phyloP scores from a whole-genome alignment of 2,329 filamentous ascomycete species.

The Zelopaecilomyces penicillatus region DNA sequence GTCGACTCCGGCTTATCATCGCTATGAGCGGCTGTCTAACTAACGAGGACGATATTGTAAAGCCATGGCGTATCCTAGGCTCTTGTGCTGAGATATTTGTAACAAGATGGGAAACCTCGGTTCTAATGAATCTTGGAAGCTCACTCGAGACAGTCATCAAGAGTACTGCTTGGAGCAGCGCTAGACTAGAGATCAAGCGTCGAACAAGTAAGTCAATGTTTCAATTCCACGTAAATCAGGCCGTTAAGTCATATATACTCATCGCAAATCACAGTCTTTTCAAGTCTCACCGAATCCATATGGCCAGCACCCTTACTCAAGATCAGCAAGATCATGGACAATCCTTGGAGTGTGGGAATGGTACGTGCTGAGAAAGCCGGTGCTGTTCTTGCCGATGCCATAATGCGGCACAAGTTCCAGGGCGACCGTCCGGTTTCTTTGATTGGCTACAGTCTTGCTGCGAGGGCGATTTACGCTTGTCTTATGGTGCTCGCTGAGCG shows the following conservation, averaged over 20 bases:
- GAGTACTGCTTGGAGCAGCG: conserved; percentile 70
- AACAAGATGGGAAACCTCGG: conserved; percentile 73
- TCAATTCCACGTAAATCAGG: not conserved
- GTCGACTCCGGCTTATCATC: conserved; percentile 72
- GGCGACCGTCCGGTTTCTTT: conserved; percentile 75
- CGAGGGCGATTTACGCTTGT: conserved; percentile 76
- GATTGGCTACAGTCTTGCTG: conserved; percentile 74
- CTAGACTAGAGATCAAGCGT: conserved; percentile 42
- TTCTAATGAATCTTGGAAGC: conserved; percentile 67
- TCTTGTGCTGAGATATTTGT: conserved; percentile 70
- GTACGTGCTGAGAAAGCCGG: conserved; percentile 66
- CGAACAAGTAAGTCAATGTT: conserved; percentile 34
- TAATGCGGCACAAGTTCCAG: conserved; percentile 68
- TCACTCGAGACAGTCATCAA: conserved; percentile 70
- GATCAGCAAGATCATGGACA: conserved; percentile 68
- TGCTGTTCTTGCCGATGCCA: conserved; percentile 66
- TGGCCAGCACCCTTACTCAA: conserved; percentile 59
- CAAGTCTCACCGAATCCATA: conserved; percentile 46
- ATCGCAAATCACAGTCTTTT: conserved; percentile 33
- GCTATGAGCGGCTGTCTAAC: conserved; percentile 76
- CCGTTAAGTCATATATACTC: conserved; percentile 8
- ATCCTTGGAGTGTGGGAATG: conserved; percentile 71
- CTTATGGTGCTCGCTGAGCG: conserved; percentile 72
- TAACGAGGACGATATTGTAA: conserved; percentile 56
- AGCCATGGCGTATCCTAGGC: conserved; percentile 72